Base-by-base conservation (phyloP, 768 basidiomycete genomes). In the Pisolithus sp. region DNA sequence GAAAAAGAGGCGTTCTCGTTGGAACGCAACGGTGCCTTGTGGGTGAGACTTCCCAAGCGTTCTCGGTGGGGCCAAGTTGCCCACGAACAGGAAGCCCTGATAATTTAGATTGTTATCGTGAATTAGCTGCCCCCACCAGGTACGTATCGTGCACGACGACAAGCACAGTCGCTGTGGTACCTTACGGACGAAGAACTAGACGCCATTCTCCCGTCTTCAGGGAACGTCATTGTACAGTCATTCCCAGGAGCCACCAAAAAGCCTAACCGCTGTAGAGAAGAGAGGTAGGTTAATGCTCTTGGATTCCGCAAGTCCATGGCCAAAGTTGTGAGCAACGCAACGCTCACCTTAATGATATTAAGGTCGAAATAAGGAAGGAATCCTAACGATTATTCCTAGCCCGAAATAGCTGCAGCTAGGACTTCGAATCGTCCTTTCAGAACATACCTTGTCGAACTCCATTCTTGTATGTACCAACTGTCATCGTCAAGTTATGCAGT, bases 11-110 rank as follows among this genome's bases (percentile, higher is more conserved):
- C 84, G 92, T 58, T 97, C 94, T 51, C 80, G 95, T 46, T 97
- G 95, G 95, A 94, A 98, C 68, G 92, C 93, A 48, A 82, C 93
- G 0, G 93, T 93, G 10, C 31, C 66, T 71, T 37, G 66, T 73
- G 7, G 72, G 75, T 38, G 84, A 90, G 58, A 82, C 86, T 17
- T n/a, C 88, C 89, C 24, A 94, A 93, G 66, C 85, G 86, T 46
- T 97, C 94, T 26, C 82, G 94, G 47, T 99, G 95, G 96, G 96
- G 98, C 68, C 93, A 96, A 70, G 89, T 92, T 17, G 93, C 96
- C 6, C 77, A 78, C 47, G 74, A 82, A 4, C 69, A 79, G 6
- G 87, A 90, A 46, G 76, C 69, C 0, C 85, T 85, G 2, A 86
- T 87, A 77, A 76, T 79, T 1, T 84, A 81, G 39, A 91, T n/a